These are phyloP conservation scores for Podochytrium sp. DNA, from an alignment of 192 early-diverging fungal species.

Conservation along the genomic window DNA sequence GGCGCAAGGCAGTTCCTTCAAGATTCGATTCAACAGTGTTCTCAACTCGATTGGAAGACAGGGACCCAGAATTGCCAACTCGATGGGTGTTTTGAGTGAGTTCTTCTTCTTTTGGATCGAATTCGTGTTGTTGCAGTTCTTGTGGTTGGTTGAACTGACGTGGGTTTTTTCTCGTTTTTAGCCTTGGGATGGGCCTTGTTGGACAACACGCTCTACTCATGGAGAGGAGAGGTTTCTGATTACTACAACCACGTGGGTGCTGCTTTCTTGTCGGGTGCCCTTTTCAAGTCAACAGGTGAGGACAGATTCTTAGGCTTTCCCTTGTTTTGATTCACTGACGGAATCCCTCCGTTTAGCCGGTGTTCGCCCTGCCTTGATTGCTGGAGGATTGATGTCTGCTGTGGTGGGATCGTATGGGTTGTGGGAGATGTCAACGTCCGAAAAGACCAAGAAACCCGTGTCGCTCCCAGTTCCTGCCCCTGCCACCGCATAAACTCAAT, in stretches of 20 bases:
- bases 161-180: constrained; percentile 21
- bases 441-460: constrained; percentile 1
- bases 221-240: constrained; percentile 48
- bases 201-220: constrained; percentile 41
- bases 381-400: constrained; percentile 48
- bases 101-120: constrained; percentile 1
- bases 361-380: constrained; percentile 51
- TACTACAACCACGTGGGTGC: constrained; percentile 58
- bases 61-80: constrained; percentile 58
- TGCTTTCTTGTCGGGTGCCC: constrained; percentile 54
- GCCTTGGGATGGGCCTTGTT: constrained; percentile 53
- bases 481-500: no score
- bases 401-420: constrained; percentile 50
- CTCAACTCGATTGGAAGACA: constrained; percentile 56
- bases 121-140: constrained; percentile 6
- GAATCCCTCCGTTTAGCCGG: constrained; percentile 46
- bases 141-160: neutral
- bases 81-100: constrained; percentile 56
- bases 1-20: constrained; percentile 49
- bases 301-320: no score
- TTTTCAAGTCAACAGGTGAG: constrained; percentile 62
- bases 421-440: constrained; percentile 23
- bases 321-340: no score
- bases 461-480: neutral
- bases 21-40: constrained; percentile 56